Percentiles rank a stretch among this genome's conserved stretches.
Evolutionary conservation across 495 filamentous ascomycete species (phyloP).

Genomic region (Opeltia flavorubescens): DNA sequence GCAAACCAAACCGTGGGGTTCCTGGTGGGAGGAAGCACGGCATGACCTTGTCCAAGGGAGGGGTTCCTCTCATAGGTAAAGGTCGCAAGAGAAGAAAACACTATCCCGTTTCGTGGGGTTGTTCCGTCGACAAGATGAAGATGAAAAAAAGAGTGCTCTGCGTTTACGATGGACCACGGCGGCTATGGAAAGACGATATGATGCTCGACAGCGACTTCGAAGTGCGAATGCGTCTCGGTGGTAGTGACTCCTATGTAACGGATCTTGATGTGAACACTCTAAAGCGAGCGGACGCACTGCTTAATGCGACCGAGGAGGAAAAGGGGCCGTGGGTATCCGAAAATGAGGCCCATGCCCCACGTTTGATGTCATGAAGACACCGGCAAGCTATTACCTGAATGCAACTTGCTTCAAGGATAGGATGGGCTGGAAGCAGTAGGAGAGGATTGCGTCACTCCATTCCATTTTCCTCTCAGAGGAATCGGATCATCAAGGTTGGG

Average conservation of each 20-base stretch:
- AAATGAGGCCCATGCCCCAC: slow-evolving; percentile 15
- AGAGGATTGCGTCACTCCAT: no score
- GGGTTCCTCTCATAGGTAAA: slow-evolving; percentile 46
- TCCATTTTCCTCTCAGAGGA: no score
- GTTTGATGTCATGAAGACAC: slow-evolving; percentile 17
- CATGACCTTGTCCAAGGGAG: slow-evolving; percentile 35
- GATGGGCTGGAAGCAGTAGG: no score
- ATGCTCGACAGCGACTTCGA: slow-evolving; percentile 94
- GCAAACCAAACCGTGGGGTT: slow-evolving; percentile 25
- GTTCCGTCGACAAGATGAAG: slow-evolving; percentile 77
- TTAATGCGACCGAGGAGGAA: slow-evolving; percentile 62
- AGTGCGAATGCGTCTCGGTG: slow-evolving; percentile 64
- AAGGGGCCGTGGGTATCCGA: slow-evolving; percentile 58
- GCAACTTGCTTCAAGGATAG: not conserved
- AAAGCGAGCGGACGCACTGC: slow-evolving; percentile 71
- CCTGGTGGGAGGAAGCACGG: slow-evolving; percentile 26
- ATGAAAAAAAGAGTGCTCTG: slow-evolving; percentile 94
- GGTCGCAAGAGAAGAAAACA: slow-evolving; percentile 76
- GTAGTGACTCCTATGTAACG: slow-evolving; percentile 61
- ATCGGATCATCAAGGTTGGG: no score
- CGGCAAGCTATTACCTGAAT: not conserved
- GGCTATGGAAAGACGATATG: slow-evolving; percentile 97
- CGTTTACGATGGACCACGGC: slow-evolving; percentile 78
- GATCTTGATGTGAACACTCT: slow-evolving; percentile 88
- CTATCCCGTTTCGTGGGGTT: slow-evolving; percentile 88